Evolutionary conservation across 208 protist species (phyloP), one percentile per base, ranked within the genome.

Genomic region (Wallacemonas sp.): DNA sequence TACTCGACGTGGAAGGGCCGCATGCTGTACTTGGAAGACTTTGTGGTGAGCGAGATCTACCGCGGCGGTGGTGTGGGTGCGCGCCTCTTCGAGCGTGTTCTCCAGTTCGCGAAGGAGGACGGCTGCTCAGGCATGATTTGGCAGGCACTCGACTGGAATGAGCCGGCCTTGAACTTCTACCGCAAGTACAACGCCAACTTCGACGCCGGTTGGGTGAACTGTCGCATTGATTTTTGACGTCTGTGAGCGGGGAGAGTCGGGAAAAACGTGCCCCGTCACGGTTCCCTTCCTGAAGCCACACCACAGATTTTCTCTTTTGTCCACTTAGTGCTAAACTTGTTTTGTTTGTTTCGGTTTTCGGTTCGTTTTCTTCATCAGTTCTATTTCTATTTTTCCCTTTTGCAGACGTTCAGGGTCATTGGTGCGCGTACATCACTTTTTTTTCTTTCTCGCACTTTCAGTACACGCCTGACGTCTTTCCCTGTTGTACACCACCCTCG

Each of bases 141-240:
- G 80, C 80, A 86, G 61, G 80, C 66, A 29, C 70, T 86, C 23
- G 76, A 83, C 30, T 86, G 76, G 80, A 86, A 86, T 49, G 54
- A 71, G 49, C 61, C 66, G 6, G 80, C 80, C 4, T 48, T 83
- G 27, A 70, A 76, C 34, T 86, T 86, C 38, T 86, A 86, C 48
- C 67, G 68, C 49, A 74, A 72, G 58, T 77, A 83, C 56, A 34
- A 77, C 58, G 76, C 76, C 3, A 43, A 65, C n/a, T 70, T 86
- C 46, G 74, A 81, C 54, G 41, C 63, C 21, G 69, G 38, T 2
- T 86, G 80, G 80, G 63, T 83, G 43, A 86, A 86, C 73, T 81
- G 80, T 58, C 76, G 60, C 49, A 68, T 82, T 32, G 52, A 69
- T 46, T 83, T 83, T 56, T 76, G 69, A n/a, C 4, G 2, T 17